phyloP scores from a whole-genome alignment of 2,329 filamentous ascomycete genomes.

The Diaporthe sp. region DNA sequence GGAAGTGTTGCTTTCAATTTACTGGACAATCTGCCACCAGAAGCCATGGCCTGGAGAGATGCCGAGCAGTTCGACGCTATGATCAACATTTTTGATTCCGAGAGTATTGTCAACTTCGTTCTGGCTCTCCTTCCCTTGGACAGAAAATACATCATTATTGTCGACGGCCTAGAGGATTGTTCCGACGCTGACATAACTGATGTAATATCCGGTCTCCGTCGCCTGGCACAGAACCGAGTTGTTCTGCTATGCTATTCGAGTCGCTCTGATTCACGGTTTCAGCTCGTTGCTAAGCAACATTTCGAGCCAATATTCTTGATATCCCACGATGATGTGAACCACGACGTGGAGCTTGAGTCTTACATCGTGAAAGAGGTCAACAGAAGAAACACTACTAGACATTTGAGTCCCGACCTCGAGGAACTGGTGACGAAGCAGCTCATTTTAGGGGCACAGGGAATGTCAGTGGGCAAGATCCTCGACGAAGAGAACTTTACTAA shows the following conservation, averaged over 20 bases:
- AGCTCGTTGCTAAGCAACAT: neutral
- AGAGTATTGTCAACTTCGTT: conserved; percentile 14
- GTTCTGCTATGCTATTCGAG: conserved; percentile 25
- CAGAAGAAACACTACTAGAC: neutral
- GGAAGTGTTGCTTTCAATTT: conserved; percentile 30
- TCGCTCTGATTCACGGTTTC: conserved; percentile 21
- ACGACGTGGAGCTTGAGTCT: conserved; percentile 2
- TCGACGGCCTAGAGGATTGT: conserved; percentile 12
- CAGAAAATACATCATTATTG: neutral
- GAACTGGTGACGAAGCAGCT: neutral
- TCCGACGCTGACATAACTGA: neutral
- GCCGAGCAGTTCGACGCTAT: neutral
- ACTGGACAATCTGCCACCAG: neutral
- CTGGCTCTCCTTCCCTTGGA: neutral
- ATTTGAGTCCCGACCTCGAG: neutral
- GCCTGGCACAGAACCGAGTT: neutral
- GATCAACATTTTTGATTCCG: neutral
- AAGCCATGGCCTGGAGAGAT: neutral
- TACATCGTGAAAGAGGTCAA: conserved; percentile 3
- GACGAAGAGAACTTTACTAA: neutral
- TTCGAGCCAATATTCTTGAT: neutral
- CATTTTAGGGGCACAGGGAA: neutral
- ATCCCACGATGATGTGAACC: neutral
- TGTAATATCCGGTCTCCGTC: neutral
- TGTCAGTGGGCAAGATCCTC: neutral